Base-by-base conservation (phyloP, 345 rosid genomes). In the Salix dunnii region DNA sequence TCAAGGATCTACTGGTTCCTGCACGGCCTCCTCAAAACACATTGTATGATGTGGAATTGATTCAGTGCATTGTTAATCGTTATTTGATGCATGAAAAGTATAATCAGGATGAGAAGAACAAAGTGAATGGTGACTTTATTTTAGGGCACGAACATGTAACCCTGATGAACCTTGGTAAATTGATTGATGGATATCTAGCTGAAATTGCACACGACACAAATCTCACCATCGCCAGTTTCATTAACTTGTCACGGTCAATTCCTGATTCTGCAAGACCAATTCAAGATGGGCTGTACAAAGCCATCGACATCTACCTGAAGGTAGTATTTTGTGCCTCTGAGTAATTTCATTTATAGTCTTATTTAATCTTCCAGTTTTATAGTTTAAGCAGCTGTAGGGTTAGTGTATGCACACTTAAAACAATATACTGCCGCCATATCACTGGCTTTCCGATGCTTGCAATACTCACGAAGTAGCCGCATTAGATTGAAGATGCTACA, bases 231-330 rank as follows among this genome's bases (percentile, higher is more conserved):
- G 66, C 83, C 66, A 86, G 88, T 77, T 93, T 95, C 73, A 58
- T 88, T 0, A 88, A 89, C 69, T 66, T 95, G 40, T 81, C 94
- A 10, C 86, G 42, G 76, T 85, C 84, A 0, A 81, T 95, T 75
- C 96, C 97, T 0, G 92, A 91, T 67, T 76, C 91, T 42, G 92
- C 88, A n/a, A 88, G 99, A 74, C 90, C 89, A 23, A 76, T 85
- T 74, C 93, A 95, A 68, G 97, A 95, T 65, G 89, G 89, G 49
- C 79, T 95, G 14, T 95, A 95, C 87, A 90, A 87, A 76, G 97
- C 99, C 76, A 87, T 95, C 66, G 97, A 91, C 77, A 63, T 75
- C 74, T 95, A 84, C 88, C 86, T 95, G 70, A 90, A 90, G 96
- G 99, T 93, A 87, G 17, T 38, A 4, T 76, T 78, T 43, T 68